Conservation (phyloP, 2,329 filamentous ascomycete species). For the Cordyceps militaris region DNA sequence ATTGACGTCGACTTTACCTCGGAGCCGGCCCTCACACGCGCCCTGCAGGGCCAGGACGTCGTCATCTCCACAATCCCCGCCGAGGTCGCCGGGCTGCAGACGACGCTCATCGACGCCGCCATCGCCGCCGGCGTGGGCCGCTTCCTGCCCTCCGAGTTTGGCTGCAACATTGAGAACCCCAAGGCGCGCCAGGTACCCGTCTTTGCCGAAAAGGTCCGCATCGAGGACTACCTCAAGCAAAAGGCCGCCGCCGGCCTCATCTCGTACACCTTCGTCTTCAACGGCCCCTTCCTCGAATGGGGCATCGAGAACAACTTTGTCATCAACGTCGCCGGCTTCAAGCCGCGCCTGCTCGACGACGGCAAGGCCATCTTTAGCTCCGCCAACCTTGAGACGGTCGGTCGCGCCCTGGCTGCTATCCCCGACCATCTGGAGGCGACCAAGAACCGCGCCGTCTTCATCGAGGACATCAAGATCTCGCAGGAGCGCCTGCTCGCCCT, state of each 20-base stretch:
- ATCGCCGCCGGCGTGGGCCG: slow-evolving; percentile 44
- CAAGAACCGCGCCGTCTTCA: slow-evolving; percentile 44
- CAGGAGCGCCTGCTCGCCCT: slow-evolving; percentile 42
- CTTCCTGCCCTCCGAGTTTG: slow-evolving; percentile 46
- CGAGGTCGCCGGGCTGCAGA: slow-evolving; percentile 33
- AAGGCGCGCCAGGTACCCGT: slow-evolving; percentile 13
- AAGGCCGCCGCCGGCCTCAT: slow-evolving; percentile 11
- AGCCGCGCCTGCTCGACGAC: slow-evolving; percentile 29
- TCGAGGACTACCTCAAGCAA: slow-evolving; percentile 9
- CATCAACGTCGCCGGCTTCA: slow-evolving; percentile 31
- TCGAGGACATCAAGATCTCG: slow-evolving; percentile 41
- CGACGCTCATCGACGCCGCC: slow-evolving; percentile 43
- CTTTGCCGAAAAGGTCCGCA: slow-evolving; percentile 15
- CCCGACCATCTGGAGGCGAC: slow-evolving; percentile 39
- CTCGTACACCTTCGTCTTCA: slow-evolving; percentile 23
- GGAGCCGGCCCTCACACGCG: slow-evolving; percentile 34
- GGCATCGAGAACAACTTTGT: slow-evolving; percentile 13
- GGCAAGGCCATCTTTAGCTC: slow-evolving; percentile 39
- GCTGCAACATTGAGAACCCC: slow-evolving; percentile 22
- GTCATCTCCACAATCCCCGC: slow-evolving; percentile 40
- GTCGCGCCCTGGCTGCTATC: slow-evolving; percentile 37
- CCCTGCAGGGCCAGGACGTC: slow-evolving; percentile 45
- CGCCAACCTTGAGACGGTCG: slow-evolving; percentile 39
- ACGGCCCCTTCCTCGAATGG: slow-evolving; percentile 26
- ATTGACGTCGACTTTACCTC: slow-evolving; percentile 41